These are phyloP conservation scores for Raddia guianensis DNA, from an alignment of 176 grass and related monocot genomes.

Conservation along the genomic window DNA sequence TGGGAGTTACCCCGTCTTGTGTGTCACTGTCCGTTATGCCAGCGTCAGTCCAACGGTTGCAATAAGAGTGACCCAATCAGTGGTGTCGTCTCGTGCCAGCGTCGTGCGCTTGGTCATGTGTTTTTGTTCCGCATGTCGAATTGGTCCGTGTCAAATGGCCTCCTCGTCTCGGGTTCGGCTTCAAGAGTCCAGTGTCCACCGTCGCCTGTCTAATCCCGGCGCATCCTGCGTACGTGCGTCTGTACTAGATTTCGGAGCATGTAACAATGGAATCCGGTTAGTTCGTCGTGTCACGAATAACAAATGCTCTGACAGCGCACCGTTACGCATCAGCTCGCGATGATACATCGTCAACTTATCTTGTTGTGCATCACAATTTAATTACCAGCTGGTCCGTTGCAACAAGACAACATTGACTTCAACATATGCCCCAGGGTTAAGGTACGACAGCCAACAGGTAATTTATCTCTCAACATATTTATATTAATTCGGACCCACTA, in stretches of 20 bases:
- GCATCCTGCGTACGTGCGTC: neutral
- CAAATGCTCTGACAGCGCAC: no score
- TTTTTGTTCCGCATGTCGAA: neutral
- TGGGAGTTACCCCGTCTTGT: neutral
- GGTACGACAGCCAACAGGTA: no score
- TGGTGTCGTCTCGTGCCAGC: neutral
- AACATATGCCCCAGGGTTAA: no score
- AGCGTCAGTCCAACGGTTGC: neutral
- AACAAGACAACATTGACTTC: no score
- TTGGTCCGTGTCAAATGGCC: neutral
- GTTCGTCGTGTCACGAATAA: neutral
- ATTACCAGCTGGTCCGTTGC: no score
- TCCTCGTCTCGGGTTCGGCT: neutral
- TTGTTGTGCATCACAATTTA: no score
- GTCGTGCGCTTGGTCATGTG: neutral
- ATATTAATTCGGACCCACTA: no score
- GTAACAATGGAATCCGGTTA: neutral
- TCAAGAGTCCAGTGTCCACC: neutral
- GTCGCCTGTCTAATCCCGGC: neutral
- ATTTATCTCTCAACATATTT: no score
- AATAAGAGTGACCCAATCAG: constrained; percentile 21
- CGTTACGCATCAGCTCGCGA: no score
- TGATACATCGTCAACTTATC: no score
- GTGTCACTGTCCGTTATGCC: neutral
- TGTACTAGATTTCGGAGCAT: neutral